Conservation (phyloP, 1,139 yeast species). For the Lizanozyma gosingica region DNA sequence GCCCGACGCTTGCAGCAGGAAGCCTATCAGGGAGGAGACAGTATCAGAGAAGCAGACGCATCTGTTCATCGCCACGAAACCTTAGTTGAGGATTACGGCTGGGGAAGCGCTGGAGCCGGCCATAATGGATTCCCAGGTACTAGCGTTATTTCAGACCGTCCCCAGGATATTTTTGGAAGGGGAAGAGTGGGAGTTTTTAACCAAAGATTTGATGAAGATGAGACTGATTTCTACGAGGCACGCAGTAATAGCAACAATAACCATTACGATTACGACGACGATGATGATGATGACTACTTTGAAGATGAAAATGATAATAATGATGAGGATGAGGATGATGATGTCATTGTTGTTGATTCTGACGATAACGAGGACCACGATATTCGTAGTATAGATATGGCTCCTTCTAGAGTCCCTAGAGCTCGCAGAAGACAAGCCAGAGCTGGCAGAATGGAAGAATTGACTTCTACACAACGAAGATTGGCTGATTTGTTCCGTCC, state of each 20-base stretch:
- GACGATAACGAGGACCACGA: slow-evolving; percentile 1
- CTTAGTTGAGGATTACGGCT: slow-evolving; percentile 33
- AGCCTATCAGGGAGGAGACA: slow-evolving; percentile 36
- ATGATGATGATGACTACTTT: slow-evolving; percentile 13
- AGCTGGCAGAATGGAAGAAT: slow-evolving; percentile 2
- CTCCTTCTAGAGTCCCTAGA: slow-evolving; percentile 3
- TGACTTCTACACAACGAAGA: slow-evolving; percentile 58
- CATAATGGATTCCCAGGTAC: background rate
- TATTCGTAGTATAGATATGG: too few species aligned
- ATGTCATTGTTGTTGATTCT: slow-evolving; percentile 6
- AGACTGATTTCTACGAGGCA: slow-evolving; percentile 22
- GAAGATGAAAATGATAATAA: slow-evolving; percentile 12
- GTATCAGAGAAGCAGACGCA: slow-evolving; percentile 57
- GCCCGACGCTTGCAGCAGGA: slow-evolving; percentile 63
- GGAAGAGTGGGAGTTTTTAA: slow-evolving; percentile 37
- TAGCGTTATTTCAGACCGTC: slow-evolving; percentile 8
- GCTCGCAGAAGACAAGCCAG: slow-evolving; percentile 5
- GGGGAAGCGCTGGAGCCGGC: background rate
- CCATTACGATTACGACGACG: slow-evolving; percentile 9
- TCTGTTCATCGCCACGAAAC: slow-evolving; percentile 80
- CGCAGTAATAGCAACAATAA: slow-evolving; percentile 7
- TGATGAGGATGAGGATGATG: slow-evolving; percentile 14
- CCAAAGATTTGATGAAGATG: slow-evolving; percentile 39
- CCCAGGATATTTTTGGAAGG: slow-evolving; percentile 33
- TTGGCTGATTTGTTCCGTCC: slow-evolving; percentile 82